These are phyloP conservation scores for Torulaspora maleeae DNA, from an alignment of 805 yeast genomes.

Conservation along the genomic window DNA sequence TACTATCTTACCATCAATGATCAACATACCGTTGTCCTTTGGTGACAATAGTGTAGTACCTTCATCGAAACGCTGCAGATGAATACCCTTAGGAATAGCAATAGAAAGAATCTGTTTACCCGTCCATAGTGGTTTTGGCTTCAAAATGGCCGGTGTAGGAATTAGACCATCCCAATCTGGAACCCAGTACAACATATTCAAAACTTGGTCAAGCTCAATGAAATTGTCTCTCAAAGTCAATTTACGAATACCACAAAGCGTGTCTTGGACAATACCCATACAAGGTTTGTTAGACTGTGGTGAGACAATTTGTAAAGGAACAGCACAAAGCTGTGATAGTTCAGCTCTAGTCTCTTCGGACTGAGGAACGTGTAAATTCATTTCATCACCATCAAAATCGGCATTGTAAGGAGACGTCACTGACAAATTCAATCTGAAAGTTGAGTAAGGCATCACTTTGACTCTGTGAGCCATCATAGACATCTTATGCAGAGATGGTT, in stretches of 20 bases:
- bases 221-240: conserved; percentile 88
- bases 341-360: conserved; percentile 98
- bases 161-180: conserved; percentile 98
- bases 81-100: conserved; percentile 95
- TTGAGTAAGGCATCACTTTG: conserved; percentile 97
- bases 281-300: conserved; percentile 99
- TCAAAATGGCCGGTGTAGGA: conserved; percentile 89
- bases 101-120: conserved; percentile 92
- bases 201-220: conserved; percentile 86
- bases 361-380: conserved; percentile 99
- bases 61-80: conserved; percentile 89
- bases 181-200: conserved; percentile 96
- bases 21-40: conserved; percentile 91
- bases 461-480: conserved; percentile 99
- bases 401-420: conserved; percentile 99
- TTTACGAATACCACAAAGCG: conserved; percentile 94
- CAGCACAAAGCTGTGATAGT: conserved; percentile 90
- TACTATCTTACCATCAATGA: conserved; percentile 92
- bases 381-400: conserved; percentile 99
- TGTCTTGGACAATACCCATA: conserved; percentile 99
- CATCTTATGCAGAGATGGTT: conserved; percentile 98
- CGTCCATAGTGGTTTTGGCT: conserved; percentile 95
- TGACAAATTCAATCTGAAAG: conserved; percentile 92
- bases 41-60: conserved; percentile 79
- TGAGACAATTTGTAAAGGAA: conserved; percentile 94